phyloP scores from a whole-genome alignment of 2,329 filamentous ascomycete species.

The Apiospora arundinis region DNA sequence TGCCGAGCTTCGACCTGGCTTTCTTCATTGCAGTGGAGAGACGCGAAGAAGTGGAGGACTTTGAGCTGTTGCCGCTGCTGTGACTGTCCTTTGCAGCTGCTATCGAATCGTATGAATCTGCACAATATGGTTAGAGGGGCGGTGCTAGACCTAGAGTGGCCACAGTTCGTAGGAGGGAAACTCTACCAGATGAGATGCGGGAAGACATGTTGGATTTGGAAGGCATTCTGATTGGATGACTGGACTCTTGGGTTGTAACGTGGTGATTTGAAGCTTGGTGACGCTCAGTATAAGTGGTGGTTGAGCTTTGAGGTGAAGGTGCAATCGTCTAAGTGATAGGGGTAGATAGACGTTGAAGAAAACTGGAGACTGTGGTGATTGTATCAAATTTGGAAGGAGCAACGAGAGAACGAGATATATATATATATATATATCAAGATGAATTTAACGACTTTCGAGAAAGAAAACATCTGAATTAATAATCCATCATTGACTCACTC shows the following conservation, averaged over 20 bases:
- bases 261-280: background rate
- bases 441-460: background rate
- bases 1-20: conserved; percentile 12
- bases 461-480: background rate
- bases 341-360: background rate
- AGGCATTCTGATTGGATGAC: background rate
- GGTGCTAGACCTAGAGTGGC: background rate
- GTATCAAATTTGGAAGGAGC: background rate
- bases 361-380: background rate
- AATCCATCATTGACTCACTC: conserved; percentile 8
- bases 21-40: conserved; percentile 7
- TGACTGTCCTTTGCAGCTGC: background rate
- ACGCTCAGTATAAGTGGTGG: background rate
- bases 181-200: conserved; percentile 9
- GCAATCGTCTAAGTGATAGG: background rate
- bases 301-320: background rate
- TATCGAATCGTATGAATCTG: conserved; percentile 11
- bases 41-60: background rate
- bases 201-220: conserved; percentile 6
- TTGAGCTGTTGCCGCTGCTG: background rate
- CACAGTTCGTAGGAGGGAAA: background rate
- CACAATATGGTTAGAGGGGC: background rate
- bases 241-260: background rate
- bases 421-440: background rate
- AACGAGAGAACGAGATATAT: background rate